phyloP scores from a whole-genome alignment of 2,329 filamentous ascomycete species.

The Cladophialophora psammophila region DNA sequence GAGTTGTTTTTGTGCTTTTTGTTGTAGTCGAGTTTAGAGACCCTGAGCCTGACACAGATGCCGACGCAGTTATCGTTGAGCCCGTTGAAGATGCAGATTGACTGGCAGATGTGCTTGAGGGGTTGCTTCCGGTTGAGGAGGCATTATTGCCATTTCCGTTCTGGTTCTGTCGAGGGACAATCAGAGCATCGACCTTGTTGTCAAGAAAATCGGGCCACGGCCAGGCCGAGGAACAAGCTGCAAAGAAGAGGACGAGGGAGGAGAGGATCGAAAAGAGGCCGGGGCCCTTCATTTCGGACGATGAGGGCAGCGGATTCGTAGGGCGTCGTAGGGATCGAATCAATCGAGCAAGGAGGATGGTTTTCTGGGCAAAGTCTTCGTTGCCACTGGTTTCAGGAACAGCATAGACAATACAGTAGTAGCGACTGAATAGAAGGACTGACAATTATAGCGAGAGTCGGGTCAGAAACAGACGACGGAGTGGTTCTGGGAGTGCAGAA shows the following conservation, averaged over 20 bases:
- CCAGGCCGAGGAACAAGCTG: slow-evolving; percentile 42
- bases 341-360: not conserved
- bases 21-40: slow-evolving; percentile 31
- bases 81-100: slow-evolving; percentile 12
- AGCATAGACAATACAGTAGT: not conserved
- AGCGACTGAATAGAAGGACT: slow-evolving; percentile 13
- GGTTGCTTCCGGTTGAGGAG: slow-evolving; percentile 14
- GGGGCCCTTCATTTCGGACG: slow-evolving; percentile 34
- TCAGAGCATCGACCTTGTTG: slow-evolving; percentile 35
- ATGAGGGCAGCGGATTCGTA: slow-evolving; percentile 8
- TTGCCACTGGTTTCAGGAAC: not conserved
- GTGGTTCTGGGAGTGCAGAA: slow-evolving; percentile 3
- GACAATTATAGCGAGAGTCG: slow-evolving; percentile 8
- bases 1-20: slow-evolving; percentile 46
- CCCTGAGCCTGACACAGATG: slow-evolving; percentile 27
- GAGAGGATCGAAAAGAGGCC: slow-evolving; percentile 36
- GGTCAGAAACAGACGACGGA: slow-evolving; percentile 6
- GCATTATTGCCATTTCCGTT: slow-evolving; percentile 8
- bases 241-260: slow-evolving; percentile 40
- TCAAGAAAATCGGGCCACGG: slow-evolving; percentile 43
- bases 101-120: slow-evolving; percentile 22
- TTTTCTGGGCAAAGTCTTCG: not conserved
- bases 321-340: not conserved
- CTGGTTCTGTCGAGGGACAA: slow-evolving; percentile 38
- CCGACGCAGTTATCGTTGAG: slow-evolving; percentile 19